A percentile compares a stretch with the other conserved stretches of the same genome.
phyloP scores from a whole-genome alignment of 495 filamentous ascomycete genomes.

The Aspergillus ostianus region DNA sequence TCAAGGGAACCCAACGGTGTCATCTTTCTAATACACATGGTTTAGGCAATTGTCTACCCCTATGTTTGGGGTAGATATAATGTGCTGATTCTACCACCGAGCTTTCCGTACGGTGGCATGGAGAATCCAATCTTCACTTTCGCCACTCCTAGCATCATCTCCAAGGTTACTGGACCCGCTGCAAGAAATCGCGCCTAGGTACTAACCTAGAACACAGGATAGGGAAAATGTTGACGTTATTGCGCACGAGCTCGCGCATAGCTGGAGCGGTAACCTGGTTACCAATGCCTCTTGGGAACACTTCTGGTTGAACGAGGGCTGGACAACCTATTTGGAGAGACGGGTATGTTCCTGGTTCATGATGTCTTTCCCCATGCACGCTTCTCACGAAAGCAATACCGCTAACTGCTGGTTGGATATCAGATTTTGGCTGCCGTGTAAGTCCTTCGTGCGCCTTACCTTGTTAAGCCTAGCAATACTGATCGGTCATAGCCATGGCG shows the following conservation, averaged over 20 bases:
- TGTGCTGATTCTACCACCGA: slow-evolving; percentile 83
- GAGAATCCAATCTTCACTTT: slow-evolving; percentile 95
- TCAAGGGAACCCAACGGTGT: slow-evolving; percentile 4
- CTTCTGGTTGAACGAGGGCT: slow-evolving; percentile 96
- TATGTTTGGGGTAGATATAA: slow-evolving; percentile 96
- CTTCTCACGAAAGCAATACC: background rate
- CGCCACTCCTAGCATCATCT: slow-evolving; percentile 88
- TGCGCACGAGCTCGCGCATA: slow-evolving; percentile 89
- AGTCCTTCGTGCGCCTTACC: slow-evolving; percentile 1
- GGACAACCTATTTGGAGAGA: slow-evolving; percentile 92
- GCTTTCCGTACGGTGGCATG: slow-evolving; percentile 90
- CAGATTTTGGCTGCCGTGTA: slow-evolving; percentile 31
- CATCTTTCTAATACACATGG: background rate
- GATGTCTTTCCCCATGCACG: background rate
- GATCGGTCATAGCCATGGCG: slow-evolving; percentile 58
- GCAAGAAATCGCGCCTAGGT: too few relatives aligned
- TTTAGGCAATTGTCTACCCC: slow-evolving; percentile 72
- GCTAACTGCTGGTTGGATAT: slow-evolving; percentile 10
- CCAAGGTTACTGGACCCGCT: slow-evolving; percentile 44
- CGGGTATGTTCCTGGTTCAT: slow-evolving; percentile 43
- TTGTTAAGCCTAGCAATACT: slow-evolving; percentile 3
- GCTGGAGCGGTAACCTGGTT: slow-evolving; percentile 92
- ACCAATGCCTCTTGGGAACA: slow-evolving; percentile 93
- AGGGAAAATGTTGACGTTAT: slow-evolving; percentile 95
- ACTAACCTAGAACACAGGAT: slow-evolving; percentile 45